Evolutionary conservation across 192 early-diverging fungal species (phyloP).

Genomic region (Martensiomyces pterosporus): DNA sequence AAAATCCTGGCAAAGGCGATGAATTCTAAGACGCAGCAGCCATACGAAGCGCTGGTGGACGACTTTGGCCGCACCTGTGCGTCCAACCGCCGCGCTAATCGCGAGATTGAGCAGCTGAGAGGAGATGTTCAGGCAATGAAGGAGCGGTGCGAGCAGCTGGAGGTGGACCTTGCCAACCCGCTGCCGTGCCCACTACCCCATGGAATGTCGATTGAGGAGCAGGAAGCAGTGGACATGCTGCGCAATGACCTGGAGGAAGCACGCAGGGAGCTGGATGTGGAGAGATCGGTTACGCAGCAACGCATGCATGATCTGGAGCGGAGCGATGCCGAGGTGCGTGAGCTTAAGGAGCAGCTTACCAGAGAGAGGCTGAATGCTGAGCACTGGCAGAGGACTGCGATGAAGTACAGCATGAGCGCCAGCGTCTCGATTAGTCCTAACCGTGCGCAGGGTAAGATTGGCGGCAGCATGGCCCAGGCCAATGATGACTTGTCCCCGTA

Average conservation of each 20-base stretch:
- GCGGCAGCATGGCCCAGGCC: no score
- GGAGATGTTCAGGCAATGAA: conserved; percentile 12
- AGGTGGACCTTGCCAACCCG: conserved; percentile 11
- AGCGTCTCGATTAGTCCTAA: no score
- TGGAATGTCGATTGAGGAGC: conserved; percentile 16
- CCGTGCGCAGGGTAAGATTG: no score
- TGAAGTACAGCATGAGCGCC: background rate
- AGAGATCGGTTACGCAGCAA: conserved; percentile 11
- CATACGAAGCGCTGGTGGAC: conserved; percentile 22
- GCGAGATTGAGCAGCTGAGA: conserved; percentile 24
- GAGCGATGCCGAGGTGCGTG: conserved; percentile 15
- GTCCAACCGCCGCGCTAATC: conserved; percentile 38
- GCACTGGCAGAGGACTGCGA: conserved; percentile 12
- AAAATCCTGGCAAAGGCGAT: conserved; percentile 30
- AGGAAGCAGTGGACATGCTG: conserved; percentile 4
- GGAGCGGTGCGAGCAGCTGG: conserved; percentile 9
- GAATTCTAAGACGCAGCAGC: conserved; percentile 16
- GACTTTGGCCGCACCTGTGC: conserved; percentile 37
- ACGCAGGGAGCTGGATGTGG: conserved; percentile 4
- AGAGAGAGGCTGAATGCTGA: conserved; percentile 17
- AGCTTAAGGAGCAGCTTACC: conserved; percentile 27
- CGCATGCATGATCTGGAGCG: conserved; percentile 15
- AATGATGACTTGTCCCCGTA: conserved; percentile 4
- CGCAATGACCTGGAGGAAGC: conserved; percentile 8
- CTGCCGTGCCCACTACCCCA: conserved; percentile 16